phyloP scores from a whole-genome alignment of 2,329 filamentous ascomycete genomes.

The Aureobasidium sp. region DNA sequence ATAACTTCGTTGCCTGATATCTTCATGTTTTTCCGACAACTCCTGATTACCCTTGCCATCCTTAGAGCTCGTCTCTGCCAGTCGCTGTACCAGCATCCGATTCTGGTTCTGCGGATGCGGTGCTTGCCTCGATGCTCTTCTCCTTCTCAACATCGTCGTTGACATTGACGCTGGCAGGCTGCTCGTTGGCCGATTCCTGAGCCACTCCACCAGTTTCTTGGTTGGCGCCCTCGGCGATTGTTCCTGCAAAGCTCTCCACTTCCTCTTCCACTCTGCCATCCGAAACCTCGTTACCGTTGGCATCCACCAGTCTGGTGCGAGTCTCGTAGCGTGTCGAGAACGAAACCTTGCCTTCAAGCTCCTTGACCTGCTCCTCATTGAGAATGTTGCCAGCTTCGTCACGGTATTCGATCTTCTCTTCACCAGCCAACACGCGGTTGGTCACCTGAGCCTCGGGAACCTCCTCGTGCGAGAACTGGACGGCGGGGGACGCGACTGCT shows the following conservation, averaged over 20 bases:
- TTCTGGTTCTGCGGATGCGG: constrained; percentile 17
- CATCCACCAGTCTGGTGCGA: constrained; percentile 76
- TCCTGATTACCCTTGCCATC: not conserved
- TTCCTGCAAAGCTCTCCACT: constrained; percentile 33
- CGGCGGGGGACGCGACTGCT: constrained; percentile 25
- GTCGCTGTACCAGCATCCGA: constrained; percentile 16
- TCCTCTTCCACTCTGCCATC: constrained; percentile 31
- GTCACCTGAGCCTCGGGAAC: constrained; percentile 24
- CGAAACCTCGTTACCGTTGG: constrained; percentile 66
- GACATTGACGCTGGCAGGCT: constrained; percentile 33
- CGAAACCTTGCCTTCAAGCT: constrained; percentile 82
- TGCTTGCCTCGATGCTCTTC: constrained; percentile 28
- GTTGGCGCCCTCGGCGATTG: constrained; percentile 49
- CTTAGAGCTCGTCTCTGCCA: constrained; percentile 18
- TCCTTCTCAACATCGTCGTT: constrained; percentile 38
- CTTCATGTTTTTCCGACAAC: constrained; percentile 2
- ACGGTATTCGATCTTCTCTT: constrained; percentile 81
- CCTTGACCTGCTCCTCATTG: constrained; percentile 71
- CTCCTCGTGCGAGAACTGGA: constrained; percentile 29
- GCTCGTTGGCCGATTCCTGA: constrained; percentile 30
- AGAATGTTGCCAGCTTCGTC: constrained; percentile 90
- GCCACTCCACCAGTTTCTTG: constrained; percentile 44
- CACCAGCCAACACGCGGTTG: constrained; percentile 16
- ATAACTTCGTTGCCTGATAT: constrained; percentile 8
- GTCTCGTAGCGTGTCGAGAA: constrained; percentile 96